Conservation (phyloP, 2,329 filamentous ascomycete genomes). For the Phaeophleospora eucalypticola region DNA sequence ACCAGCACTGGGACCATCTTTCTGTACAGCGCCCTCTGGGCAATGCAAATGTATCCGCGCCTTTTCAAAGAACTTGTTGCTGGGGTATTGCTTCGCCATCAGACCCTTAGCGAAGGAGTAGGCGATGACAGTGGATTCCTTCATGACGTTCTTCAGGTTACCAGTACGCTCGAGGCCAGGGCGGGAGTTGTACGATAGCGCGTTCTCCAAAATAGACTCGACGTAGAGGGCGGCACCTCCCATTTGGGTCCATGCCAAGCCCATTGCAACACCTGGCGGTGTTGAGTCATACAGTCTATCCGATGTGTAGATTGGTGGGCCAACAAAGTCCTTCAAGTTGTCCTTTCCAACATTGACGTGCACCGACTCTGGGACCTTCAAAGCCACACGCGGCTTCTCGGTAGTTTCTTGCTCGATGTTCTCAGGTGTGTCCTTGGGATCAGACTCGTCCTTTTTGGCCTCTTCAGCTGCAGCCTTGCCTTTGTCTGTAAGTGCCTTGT, state of each 20-base stretch:
- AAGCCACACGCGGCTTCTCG: slow-evolving; percentile 65
- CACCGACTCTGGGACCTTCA: slow-evolving; percentile 81
- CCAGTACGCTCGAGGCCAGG: slow-evolving; percentile 86
- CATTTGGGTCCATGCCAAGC: slow-evolving; percentile 95
- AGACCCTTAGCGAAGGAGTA: slow-evolving; percentile 93
- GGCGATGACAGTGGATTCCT: slow-evolving; percentile 90
- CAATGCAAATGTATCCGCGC: slow-evolving; percentile 94
- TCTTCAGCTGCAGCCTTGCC: slow-evolving; percentile 74
- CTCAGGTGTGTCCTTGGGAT: slow-evolving; percentile 59
- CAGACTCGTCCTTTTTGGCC: slow-evolving; percentile 60
- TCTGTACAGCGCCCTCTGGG: slow-evolving; percentile 90
- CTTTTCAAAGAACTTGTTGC: slow-evolving; percentile 94
- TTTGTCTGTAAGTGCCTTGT: slow-evolving; percentile 77
- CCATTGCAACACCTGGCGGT: slow-evolving; percentile 94
- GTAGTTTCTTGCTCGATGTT: slow-evolving; percentile 57
- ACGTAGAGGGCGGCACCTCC: slow-evolving; percentile 95
- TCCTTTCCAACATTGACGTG: slow-evolving; percentile 82
- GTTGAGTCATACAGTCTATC: slow-evolving; percentile 93
- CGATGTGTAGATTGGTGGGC: slow-evolving; percentile 89
- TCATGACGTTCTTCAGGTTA: slow-evolving; percentile 95
- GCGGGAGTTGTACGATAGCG: slow-evolving; percentile 67
- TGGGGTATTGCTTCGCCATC: slow-evolving; percentile 77
- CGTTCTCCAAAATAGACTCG: slow-evolving; percentile 87
- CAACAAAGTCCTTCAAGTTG: slow-evolving; percentile 94
- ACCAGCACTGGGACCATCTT: slow-evolving; percentile 75